Evolutionary conservation across 345 rosid species (phyloP).

Genomic region (Excoecaria cochinchinensis): DNA sequence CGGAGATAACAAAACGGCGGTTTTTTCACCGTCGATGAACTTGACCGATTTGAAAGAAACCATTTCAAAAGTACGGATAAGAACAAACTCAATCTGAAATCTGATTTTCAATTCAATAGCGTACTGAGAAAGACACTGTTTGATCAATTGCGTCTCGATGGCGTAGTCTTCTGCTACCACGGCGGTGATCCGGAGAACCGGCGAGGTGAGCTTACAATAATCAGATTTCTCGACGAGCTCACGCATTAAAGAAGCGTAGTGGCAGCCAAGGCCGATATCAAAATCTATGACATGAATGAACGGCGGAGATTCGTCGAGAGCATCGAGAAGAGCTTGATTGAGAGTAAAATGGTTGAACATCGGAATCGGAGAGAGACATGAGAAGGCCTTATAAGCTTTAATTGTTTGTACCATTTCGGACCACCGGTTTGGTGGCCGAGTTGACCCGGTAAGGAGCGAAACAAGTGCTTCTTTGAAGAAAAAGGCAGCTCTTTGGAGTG

Average conservation of each 20-base stretch:
- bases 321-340: slow-evolving; percentile 82
- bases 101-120: slow-evolving; percentile 77
- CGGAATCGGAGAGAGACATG: slow-evolving; percentile 78
- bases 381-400: slow-evolving; percentile 65
- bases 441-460: slow-evolving; percentile 48
- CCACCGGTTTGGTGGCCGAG: slow-evolving; percentile 43
- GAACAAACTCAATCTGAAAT: slow-evolving; percentile 71
- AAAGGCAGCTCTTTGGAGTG: slow-evolving; percentile 82
- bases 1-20: slow-evolving; percentile 62
- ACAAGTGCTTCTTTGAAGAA: slow-evolving; percentile 86
- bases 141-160: slow-evolving; percentile 61
- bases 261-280: slow-evolving; percentile 90
- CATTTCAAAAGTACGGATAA: slow-evolving; percentile 64
- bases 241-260: slow-evolving; percentile 83
- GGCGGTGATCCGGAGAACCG: slow-evolving; percentile 71
- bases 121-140: slow-evolving; percentile 71
- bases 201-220: slow-evolving; percentile 30
- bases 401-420: slow-evolving; percentile 72
- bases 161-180: slow-evolving; percentile 72
- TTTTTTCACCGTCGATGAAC: slow-evolving; percentile 68
- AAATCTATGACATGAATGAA: slow-evolving; percentile 84
- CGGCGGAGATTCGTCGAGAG: slow-evolving; percentile 50
- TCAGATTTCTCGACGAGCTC: slow-evolving; percentile 61
- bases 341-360: slow-evolving; percentile 87
- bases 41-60: slow-evolving; percentile 66